phyloP scores from a whole-genome alignment of 805 yeast species.

The Candida suzukii region DNA sequence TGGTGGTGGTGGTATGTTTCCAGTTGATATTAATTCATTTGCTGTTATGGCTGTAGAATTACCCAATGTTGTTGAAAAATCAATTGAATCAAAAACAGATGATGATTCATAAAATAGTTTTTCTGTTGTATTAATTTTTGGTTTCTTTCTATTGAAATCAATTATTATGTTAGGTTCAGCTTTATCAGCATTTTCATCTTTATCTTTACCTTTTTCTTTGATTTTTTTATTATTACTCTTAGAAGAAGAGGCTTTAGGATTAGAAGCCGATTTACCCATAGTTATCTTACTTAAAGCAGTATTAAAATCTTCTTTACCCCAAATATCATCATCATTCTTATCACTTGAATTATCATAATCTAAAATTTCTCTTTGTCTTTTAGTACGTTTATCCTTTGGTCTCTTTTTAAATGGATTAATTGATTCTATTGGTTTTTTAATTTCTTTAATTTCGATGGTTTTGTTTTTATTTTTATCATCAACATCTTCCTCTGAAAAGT shows the following conservation, averaged over 20 bases:
- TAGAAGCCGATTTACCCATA: too few species aligned
- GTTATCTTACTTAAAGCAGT: background rate
- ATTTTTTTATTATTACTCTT: background rate
- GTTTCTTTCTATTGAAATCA: slow-evolving; percentile 1
- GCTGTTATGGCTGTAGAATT: too few species aligned
- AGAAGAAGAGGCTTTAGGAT: too few species aligned
- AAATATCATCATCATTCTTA: background rate
- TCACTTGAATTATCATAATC: background rate
- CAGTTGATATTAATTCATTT: too few species aligned
- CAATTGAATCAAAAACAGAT: too few species aligned
- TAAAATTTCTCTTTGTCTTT: background rate
- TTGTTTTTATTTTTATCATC: background rate
- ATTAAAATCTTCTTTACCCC: background rate
- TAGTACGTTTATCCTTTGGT: background rate
- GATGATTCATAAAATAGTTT: too few species aligned
- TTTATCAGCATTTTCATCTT: too few species aligned
- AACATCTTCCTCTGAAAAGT: background rate
- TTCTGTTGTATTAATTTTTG: too few species aligned
- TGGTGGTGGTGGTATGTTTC: too few species aligned
- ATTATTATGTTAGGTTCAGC: background rate
- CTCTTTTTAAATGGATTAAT: background rate
- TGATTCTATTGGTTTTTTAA: background rate
- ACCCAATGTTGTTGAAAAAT: too few species aligned
- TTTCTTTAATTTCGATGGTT: too few species aligned
- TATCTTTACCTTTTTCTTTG: too few species aligned